These are phyloP conservation scores for Lactarius sp. DNA, from an alignment of 768 basidiomycete species.

Conservation along the genomic window DNA sequence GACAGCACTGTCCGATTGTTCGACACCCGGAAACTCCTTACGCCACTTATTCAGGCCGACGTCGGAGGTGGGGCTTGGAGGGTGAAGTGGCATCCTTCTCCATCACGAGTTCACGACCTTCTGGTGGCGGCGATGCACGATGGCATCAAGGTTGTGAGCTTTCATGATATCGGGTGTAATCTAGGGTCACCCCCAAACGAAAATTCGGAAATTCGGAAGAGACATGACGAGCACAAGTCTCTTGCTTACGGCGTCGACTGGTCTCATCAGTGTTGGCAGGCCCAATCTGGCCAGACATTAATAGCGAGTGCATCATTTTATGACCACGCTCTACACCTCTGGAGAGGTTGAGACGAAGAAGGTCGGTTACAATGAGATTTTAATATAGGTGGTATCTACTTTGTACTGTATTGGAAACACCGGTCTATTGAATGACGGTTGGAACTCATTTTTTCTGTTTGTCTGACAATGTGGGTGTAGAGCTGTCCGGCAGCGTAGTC, in stretches of 20 bases:
- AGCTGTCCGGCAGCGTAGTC: conserved; percentile 17
- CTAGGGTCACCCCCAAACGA: conserved; percentile 6
- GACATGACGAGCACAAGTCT: conserved; percentile 72
- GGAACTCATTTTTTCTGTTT: neutral
- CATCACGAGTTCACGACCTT: conserved; percentile 61
- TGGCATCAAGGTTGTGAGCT: conserved; percentile 80
- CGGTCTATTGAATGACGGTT: neutral
- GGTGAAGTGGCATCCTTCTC: conserved; percentile 88
- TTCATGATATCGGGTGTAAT: conserved; percentile 31
- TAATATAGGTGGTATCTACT: conserved; percentile 6
- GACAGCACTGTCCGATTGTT: conserved; percentile 76
- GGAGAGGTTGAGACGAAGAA: conserved; percentile 51
- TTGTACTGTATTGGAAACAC: conserved; percentile 5
- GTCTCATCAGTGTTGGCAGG: conserved; percentile 45
- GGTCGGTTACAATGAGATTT: neutral
- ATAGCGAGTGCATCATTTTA: conserved; percentile 95
- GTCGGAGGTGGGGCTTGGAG: conserved; percentile 95
- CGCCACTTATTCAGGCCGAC: conserved; percentile 53
- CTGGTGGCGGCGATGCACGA: conserved; percentile 98
- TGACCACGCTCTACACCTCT: conserved; percentile 78
- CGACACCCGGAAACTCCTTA: conserved; percentile 65
- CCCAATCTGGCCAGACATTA: conserved; percentile 39
- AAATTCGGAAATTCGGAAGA: conserved; percentile 41
- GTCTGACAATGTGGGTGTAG: conserved; percentile 3
- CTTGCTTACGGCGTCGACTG: conserved; percentile 94